These are phyloP conservation scores for Emmonsiellopsis sp. DNA, from an alignment of 2,329 filamentous ascomycete species.

Conservation along the genomic window DNA sequence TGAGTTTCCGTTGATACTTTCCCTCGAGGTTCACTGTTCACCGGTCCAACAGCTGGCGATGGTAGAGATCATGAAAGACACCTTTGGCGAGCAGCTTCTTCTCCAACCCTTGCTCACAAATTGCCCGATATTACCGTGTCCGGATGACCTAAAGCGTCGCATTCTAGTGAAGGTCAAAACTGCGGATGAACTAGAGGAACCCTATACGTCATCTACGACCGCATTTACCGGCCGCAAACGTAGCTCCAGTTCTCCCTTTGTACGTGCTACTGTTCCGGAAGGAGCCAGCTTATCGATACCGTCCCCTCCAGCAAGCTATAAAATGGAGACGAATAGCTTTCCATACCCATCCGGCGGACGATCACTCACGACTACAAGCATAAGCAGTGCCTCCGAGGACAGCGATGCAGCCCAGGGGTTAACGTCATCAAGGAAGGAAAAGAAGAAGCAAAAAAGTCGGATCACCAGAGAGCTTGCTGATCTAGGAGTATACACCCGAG, in stretches of 20 bases:
- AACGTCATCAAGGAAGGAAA: conserved; percentile 47
- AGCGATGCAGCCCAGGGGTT: conserved; percentile 52
- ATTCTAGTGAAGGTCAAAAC: conserved; percentile 92
- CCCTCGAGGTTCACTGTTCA: conserved; percentile 90
- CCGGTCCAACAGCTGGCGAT: conserved; percentile 73
- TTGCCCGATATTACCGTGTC: conserved; percentile 64
- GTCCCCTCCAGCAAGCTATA: conserved; percentile 41
- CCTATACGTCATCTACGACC: conserved; percentile 47
- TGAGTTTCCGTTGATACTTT: conserved; percentile 85
- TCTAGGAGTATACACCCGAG: conserved; percentile 68
- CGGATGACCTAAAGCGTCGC: conserved; percentile 71
- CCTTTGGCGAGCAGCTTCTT: conserved; percentile 72
- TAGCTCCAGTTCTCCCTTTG: conserved; percentile 71
- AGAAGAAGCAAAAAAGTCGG: conserved; percentile 63
- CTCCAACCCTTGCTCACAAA: conserved; percentile 63
- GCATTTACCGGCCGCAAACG: conserved; percentile 37
- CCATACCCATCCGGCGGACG: conserved; percentile 41
- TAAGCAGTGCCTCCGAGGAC: conserved; percentile 61
- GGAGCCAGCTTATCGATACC: conserved; percentile 34
- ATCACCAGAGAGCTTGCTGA: conserved; percentile 75
- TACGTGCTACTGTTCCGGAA: conserved; percentile 54
- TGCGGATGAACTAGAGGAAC: conserved; percentile 27
- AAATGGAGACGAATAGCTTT: conserved; percentile 36
- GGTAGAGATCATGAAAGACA: conserved; percentile 78
- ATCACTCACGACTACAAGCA: conserved; percentile 45